Base-by-base conservation (phyloP, 768 basidiomycete genomes). In the Collybia sp. region DNA sequence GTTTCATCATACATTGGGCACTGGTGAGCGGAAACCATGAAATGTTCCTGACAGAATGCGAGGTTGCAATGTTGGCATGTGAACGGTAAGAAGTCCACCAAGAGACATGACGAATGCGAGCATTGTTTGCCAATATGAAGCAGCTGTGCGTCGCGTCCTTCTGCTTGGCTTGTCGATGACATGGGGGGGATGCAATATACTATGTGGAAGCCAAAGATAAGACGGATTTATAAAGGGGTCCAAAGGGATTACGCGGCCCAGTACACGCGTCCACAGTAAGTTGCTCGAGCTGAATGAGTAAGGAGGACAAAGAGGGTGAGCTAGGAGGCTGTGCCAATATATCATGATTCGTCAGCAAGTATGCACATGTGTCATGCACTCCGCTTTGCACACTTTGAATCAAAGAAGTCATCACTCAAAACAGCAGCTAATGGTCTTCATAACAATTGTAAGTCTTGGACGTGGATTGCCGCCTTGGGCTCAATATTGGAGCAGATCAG, bases 81-180 rank as follows among this genome's bases (percentile, higher is more conserved):
- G 73, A 92, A 86, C 0, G 90, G 89, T 10, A 93, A 70, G 53
- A 91, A 92, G 69, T 93, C 90, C 58, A 91, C 76, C 51, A 87
- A 75, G 20, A 72, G 63, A 65, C 90, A 93, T 1, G 77, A 64
- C 0, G 76, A 59, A 42, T 79, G 71, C 12, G 83, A 79, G 64
- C 90, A 93, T 55, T 88, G 83, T 47, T 78, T 74, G 6, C 88
- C 87, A 52, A 92, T 62, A 34, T 69, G 64, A 48, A 92, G 76
- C 9, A 92, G 68, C 15, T 82, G 73, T n/a, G 66, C 53, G 45
- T 83, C 76, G 45, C 64, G 73, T 42, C 73, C 70, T 11, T 54
- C 45, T 35, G 60, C 10, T 13, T 37, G 35, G 10, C 4, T 6
- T 6, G 35, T n/a, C 35, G 35, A 37, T 25, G 25, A 25, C 25